phyloP scores from a whole-genome alignment of 805 yeast species.

The Myxozyma kluyveri region DNA sequence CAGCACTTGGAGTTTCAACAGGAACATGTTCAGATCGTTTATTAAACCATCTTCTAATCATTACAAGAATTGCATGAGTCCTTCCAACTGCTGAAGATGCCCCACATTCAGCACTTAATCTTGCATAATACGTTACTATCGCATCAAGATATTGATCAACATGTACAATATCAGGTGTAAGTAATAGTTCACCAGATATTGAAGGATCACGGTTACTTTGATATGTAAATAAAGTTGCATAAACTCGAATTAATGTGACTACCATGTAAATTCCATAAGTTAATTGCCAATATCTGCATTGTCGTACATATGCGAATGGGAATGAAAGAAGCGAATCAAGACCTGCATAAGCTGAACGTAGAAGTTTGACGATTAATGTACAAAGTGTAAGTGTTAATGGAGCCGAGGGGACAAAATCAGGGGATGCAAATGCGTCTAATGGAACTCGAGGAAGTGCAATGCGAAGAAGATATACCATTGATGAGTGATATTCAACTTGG shows the following conservation, averaged over 20 bases:
- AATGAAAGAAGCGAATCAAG: constrained; percentile 3
- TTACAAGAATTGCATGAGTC: background rate
- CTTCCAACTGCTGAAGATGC: background rate
- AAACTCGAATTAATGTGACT: constrained; percentile 3
- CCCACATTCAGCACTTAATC: background rate
- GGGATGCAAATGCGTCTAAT: background rate
- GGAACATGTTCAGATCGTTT: background rate
- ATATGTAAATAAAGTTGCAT: background rate
- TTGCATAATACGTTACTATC: background rate
- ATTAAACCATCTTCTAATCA: constrained; percentile 1
- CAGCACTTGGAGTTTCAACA: background rate
- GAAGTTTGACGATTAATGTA: background rate
- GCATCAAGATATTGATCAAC: background rate
- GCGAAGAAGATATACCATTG: constrained; percentile 6
- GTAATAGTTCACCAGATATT: background rate
- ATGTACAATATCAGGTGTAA: background rate
- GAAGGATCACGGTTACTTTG: background rate
- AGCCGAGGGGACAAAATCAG: background rate
- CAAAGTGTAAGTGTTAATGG: constrained; percentile 4
- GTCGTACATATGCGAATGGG: background rate
- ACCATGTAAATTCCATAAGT: constrained; percentile 2
- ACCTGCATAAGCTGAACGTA: constrained; percentile 5
- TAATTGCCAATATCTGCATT: constrained; percentile 5
- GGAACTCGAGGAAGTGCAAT: constrained; percentile 6
- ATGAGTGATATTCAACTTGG: constrained; percentile 5